Conservation (phyloP, 345 rosid species). For the Hibiscus mutabilis region DNA sequence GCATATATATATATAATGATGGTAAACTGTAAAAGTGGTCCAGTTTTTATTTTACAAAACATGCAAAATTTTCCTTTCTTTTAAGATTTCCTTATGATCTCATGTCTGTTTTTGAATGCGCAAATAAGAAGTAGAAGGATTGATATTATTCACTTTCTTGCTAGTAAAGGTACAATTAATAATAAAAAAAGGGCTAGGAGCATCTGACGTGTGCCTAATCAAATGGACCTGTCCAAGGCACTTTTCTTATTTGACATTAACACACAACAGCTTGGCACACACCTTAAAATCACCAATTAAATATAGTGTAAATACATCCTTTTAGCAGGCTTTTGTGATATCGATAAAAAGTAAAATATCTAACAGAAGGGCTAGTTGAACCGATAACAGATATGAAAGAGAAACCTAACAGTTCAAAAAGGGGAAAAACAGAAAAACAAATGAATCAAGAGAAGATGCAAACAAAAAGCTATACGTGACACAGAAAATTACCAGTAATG, state of each 20-base stretch:
- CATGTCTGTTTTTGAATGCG: not conserved
- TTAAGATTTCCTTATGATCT: not conserved
- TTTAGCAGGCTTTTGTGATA: not conserved
- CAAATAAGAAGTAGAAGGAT: not conserved
- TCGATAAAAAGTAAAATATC: not conserved
- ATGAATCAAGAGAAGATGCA: not conserved
- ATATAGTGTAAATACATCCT: not conserved
- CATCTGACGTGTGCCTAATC: not conserved
- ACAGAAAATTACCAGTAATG: conserved; percentile 49
- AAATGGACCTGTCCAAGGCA: not conserved
- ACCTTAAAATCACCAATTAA: not conserved
- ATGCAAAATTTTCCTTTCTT: not conserved
- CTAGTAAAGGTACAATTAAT: not conserved
- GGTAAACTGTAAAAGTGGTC: not conserved
- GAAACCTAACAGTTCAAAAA: not conserved
- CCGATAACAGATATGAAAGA: not conserved
- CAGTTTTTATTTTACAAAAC: not conserved
- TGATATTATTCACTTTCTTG: not conserved
- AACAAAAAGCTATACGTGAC: not conserved
- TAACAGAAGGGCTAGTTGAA: not conserved
- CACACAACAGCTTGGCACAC: not conserved
- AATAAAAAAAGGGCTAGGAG: not conserved
- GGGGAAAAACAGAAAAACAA: not conserved
- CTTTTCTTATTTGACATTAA: not conserved
- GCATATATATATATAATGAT: not conserved